Conservation (phyloP, 139 green algal genomes). For the Chlorella sp. region DNA sequence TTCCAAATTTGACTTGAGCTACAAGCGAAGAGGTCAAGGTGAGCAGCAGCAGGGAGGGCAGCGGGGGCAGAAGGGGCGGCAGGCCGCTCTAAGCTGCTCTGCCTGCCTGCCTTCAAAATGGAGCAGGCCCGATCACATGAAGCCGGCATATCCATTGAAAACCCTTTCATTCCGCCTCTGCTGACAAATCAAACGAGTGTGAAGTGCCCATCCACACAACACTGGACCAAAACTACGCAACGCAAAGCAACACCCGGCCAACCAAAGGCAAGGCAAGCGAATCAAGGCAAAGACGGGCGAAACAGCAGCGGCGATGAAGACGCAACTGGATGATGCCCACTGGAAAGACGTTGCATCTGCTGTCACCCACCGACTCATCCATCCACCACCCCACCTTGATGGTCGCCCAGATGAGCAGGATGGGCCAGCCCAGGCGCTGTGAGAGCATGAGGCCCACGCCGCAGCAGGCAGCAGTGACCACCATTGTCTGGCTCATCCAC, state of each 20-base stretch:
- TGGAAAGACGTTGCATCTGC: too few species aligned
- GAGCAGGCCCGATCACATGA: too few species aligned
- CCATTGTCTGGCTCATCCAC: conserved; percentile 43
- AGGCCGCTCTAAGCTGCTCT: neutral
- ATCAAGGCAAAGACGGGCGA: too few species aligned
- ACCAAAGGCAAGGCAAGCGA: too few species aligned
- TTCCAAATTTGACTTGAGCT: neutral
- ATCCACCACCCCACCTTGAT: conserved; percentile 29
- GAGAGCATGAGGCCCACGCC: conserved; percentile 1
- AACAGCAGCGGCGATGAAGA: too few species aligned
- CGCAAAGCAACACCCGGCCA: neutral
- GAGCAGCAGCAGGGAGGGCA: too few species aligned
- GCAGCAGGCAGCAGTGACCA: conserved; percentile 17
- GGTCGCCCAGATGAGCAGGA: conserved; percentile 37
- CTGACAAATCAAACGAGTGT: too few species aligned
- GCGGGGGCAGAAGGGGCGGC: neutral
- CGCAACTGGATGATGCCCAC: too few species aligned
- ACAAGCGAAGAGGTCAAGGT: too few species aligned
- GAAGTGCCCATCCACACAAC: too few species aligned
- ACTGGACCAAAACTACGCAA: neutral
- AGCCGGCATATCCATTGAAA: too few species aligned
- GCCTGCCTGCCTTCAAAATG: neutral
- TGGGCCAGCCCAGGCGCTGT: conserved; percentile 27
- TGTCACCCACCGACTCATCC: neutral
- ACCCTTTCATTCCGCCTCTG: too few species aligned